A percentile compares a stretch with the other conserved stretches of the same genome.
Evolutionary conservation across 306 rosid species (phyloP).

Genomic region (Pueraria montana): DNA sequence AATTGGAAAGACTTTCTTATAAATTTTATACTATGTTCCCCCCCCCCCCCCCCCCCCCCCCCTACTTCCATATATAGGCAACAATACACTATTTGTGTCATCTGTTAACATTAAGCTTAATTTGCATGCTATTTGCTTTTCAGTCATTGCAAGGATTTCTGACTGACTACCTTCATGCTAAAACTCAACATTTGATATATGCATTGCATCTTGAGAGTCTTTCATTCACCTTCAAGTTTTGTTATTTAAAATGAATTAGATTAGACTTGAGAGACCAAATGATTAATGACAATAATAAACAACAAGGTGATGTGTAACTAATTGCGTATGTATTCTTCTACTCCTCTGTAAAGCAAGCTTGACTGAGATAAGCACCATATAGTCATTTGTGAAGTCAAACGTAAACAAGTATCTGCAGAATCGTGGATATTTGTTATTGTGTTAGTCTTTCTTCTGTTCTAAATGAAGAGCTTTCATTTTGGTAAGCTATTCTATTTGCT

Average conservation of each 20-base stretch:
- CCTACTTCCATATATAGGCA: neutral
- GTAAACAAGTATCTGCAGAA: constrained; percentile 27
- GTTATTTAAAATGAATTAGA: constrained; percentile 33
- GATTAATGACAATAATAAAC: constrained; percentile 35
- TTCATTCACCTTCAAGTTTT: constrained; percentile 30
- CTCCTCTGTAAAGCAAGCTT: constrained; percentile 7
- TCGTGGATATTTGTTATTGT: neutral
- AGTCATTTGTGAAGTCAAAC: constrained; percentile 27
- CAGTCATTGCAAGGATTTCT: neutral
- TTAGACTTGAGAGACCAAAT: constrained; percentile 34
- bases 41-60: neutral
- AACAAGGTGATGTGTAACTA: neutral
- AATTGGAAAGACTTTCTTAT: constrained; percentile 12
- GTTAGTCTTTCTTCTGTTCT: constrained; percentile 39
- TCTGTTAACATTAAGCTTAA: constrained; percentile 19
- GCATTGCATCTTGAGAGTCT: constrained; percentile 15
- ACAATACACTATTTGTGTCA: constrained; percentile 7
- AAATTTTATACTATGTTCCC: neutral
- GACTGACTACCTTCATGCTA: constrained; percentile 18
- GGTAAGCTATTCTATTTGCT: constrained; percentile 27
- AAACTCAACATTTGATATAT: constrained; percentile 16
- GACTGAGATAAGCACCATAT: constrained; percentile 26
- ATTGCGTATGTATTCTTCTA: constrained; percentile 20
- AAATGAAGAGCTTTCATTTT: constrained; percentile 28
- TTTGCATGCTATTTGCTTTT: neutral